A percentile compares a stretch with the other conserved stretches of the same genome.
Evolutionary conservation across 208 protist genomes (phyloP).

Genomic region (Leishmania braziliensis): DNA sequence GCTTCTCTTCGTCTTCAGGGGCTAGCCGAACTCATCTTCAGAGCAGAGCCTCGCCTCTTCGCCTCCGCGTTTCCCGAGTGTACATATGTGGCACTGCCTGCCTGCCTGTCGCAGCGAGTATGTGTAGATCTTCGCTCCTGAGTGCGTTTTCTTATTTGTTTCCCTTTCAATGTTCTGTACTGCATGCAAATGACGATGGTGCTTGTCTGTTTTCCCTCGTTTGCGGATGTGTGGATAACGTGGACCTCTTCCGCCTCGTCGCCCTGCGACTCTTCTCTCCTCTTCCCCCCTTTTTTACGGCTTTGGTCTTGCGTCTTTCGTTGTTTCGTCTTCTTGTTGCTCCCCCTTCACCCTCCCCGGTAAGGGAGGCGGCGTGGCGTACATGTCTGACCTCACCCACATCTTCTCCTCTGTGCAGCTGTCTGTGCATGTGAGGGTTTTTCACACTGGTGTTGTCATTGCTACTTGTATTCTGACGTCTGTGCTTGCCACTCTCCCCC

Average conservation of each 20-base stretch:
- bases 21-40: neutral
- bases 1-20: neutral
- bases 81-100: neutral
- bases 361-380: neutral
- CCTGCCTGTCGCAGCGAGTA: neutral
- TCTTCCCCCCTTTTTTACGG: neutral
- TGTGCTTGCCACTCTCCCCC: neutral
- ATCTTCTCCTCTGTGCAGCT: neutral
- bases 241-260: neutral
- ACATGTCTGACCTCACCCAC: neutral
- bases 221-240: neutral
- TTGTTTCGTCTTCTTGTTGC: neutral
- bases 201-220: neutral
- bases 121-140: neutral
- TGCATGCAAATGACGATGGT: neutral
- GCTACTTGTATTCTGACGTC: neutral
- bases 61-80: neutral
- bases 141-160: neutral
- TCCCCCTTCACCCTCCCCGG: neutral
- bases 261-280: too few relatives aligned
- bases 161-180: neutral
- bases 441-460: neutral
- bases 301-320: neutral
- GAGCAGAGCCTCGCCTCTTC: neutral
- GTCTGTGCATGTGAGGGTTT: neutral